Percentiles rank a stretch among this genome's conserved stretches.
Evolutionary conservation across 2,329 filamentous ascomycete species (phyloP).

Genomic region (Xylaria digitata): DNA sequence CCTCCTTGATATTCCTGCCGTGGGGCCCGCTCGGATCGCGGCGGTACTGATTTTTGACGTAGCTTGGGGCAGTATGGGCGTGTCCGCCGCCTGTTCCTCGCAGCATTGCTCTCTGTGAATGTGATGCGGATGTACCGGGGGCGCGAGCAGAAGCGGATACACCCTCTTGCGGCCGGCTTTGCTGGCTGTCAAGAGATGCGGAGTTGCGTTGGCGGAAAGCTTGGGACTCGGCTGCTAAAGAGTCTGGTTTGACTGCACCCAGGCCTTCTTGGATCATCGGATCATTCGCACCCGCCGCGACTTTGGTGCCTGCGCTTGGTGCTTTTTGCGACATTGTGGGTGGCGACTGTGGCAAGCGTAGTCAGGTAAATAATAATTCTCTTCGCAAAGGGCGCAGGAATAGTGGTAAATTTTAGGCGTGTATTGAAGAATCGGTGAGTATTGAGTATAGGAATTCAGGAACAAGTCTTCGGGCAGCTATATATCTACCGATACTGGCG

Average conservation of each 20-base stretch:
- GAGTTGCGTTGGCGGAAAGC: conserved; percentile 64
- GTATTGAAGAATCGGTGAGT: background rate
- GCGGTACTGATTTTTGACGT: conserved; percentile 52
- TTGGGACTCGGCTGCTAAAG: conserved; percentile 78
- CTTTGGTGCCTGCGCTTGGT: conserved; percentile 54
- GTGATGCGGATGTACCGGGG: conserved; percentile 23
- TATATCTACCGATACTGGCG: conserved; percentile 1
- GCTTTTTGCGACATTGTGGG: conserved; percentile 44
- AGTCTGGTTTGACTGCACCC: conserved; percentile 74
- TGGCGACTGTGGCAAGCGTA: background rate
- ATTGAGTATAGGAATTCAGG: background rate
- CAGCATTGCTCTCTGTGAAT: conserved; percentile 15
- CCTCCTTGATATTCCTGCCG: conserved; percentile 57
- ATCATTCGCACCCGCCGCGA: conserved; percentile 59
- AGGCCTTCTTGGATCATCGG: conserved; percentile 68
- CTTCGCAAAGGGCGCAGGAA: background rate
- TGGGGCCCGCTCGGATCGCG: conserved; percentile 53
- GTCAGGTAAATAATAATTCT: background rate
- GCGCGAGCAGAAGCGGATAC: conserved; percentile 23
- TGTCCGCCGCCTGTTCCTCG: conserved; percentile 53
- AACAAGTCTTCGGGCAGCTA: no score
- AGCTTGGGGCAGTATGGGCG: conserved; percentile 53
- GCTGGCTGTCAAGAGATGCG: conserved; percentile 64
- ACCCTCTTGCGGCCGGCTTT: conserved; percentile 52
- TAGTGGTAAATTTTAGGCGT: background rate